Percentiles rank a stretch among this genome's conserved stretches.
phyloP scores from a whole-genome alignment of 441 rosid genomes.

The Eruca vesicaria region DNA sequence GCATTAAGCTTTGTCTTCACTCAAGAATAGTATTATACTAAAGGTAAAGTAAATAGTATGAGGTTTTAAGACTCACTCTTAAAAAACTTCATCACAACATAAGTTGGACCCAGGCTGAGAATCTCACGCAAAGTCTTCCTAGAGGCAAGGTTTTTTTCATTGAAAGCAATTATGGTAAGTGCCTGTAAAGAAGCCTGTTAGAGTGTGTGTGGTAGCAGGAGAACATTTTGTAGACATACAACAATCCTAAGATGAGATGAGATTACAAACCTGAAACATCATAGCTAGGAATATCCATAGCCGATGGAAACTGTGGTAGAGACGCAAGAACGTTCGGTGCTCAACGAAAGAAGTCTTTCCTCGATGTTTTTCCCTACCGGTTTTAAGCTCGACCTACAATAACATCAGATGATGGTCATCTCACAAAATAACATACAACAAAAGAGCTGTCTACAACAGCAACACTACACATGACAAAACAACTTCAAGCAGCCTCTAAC shows the following conservation, averaged over 20 bases:
- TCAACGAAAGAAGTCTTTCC: constrained; percentile 98
- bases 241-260: constrained; percentile 12
- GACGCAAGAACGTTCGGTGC: constrained; percentile 93
- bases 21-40: not conserved
- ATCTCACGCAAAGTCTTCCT: constrained; percentile 57
- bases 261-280: constrained; percentile 91
- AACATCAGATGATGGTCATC: too few relatives aligned
- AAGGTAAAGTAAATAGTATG: not conserved
- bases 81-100: constrained; percentile 84
- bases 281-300: constrained; percentile 93
- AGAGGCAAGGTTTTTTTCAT: constrained; percentile 47
- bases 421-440: too few relatives aligned
- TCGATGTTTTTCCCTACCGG: constrained; percentile 59
- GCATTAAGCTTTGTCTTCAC: constrained; percentile 22
- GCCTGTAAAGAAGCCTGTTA: constrained; percentile 48
- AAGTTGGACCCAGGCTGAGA: constrained; percentile 97
- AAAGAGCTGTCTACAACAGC: not conserved
- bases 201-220: constrained; percentile 10
- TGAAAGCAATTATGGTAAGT: constrained; percentile 87
- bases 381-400: constrained; percentile 60
- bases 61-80: constrained; percentile 57
- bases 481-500: constrained; percentile 18
- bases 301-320: constrained; percentile 97
- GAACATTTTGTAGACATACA: not conserved
- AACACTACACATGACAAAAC: not conserved